Evolutionary conservation across 768 basidiomycete species (phyloP), one percentile per base, ranked within the genome.

Genomic region (Amanita molliuscula): DNA sequence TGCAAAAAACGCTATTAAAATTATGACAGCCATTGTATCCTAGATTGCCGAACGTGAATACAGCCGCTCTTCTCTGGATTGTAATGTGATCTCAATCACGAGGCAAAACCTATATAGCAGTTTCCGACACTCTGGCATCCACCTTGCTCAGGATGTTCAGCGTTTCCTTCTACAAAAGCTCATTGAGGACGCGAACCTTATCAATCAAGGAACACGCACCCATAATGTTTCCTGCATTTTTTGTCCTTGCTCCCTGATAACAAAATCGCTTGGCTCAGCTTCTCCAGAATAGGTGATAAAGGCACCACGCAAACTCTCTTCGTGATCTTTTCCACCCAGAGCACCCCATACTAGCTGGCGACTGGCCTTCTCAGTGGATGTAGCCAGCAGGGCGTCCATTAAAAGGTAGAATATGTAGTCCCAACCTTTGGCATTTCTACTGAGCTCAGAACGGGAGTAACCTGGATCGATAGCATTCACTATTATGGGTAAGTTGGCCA

Each of bases 381-480:
- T 62, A 1, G 65, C 72, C 0, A 77, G 36, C 0, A 61, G 2
- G 4, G 46, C 56, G 34, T 68, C 63, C 54, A 67, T 58, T 2
- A 69, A 18, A 29, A 49, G 47, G 15, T 49, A 33, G 4, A 4
- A 5, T 31, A 31, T 5, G 67, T 4, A 9, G 56, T 46, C 25
- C 48, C 23, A 20, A 62, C 6, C 0, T 58, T 60, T 1, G 4
- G 68, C n/a, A 6, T 59, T 54, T 21, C 66, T 54, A 0, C 60
- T 56, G 1, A 77, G 56, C 18, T 67, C 62, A 6, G 71, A 72
- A 16, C 55, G 45, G 56, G 72, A 72, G 55, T 62, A 67, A 1
- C 73, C 73, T n/a, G 75, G 75, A 46, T 69, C 67, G 28, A 69
- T 61, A 29, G 63, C 38, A 48, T 65, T 63, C 48, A 68, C 62